phyloP scores from a whole-genome alignment of 768 basidiomycete species.

The Inosperma sp. region DNA sequence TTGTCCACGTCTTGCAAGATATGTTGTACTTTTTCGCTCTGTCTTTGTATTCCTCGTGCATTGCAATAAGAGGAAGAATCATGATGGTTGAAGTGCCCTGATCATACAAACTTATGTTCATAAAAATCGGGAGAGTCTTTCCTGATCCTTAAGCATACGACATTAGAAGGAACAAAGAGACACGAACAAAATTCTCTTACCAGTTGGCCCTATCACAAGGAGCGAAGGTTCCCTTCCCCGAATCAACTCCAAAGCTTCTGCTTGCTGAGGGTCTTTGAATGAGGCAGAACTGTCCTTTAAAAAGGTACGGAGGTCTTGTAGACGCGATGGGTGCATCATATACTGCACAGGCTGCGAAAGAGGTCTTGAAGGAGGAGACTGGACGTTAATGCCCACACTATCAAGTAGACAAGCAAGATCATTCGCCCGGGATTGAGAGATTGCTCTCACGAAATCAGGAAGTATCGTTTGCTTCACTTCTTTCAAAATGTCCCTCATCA shows the following conservation, averaged over 20 bases:
- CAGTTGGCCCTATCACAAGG: conserved; percentile 3
- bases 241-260: neutral
- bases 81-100: neutral
- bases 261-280: conserved; percentile 3
- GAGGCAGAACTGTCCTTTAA: neutral
- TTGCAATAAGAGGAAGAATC: conserved; percentile 1
- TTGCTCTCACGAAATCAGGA: neutral
- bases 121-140: no score
- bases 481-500: neutral
- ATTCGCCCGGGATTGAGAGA: conserved; percentile 6
- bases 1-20: neutral
- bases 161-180: neutral
- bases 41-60: conserved; percentile 2
- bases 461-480: neutral
- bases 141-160: neutral
- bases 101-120: neutral
- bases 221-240: conserved; percentile 5
- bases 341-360: conserved; percentile 2
- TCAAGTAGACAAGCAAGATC: conserved; percentile 5
- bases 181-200: neutral
- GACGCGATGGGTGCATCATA: neutral
- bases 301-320: neutral
- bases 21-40: neutral
- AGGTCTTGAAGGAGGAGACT: neutral
- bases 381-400: neutral